Percentiles rank a stretch among this genome's conserved stretches.
Conservation (phyloP, 305 asterid species). For the Solanum hybrid region DNA sequence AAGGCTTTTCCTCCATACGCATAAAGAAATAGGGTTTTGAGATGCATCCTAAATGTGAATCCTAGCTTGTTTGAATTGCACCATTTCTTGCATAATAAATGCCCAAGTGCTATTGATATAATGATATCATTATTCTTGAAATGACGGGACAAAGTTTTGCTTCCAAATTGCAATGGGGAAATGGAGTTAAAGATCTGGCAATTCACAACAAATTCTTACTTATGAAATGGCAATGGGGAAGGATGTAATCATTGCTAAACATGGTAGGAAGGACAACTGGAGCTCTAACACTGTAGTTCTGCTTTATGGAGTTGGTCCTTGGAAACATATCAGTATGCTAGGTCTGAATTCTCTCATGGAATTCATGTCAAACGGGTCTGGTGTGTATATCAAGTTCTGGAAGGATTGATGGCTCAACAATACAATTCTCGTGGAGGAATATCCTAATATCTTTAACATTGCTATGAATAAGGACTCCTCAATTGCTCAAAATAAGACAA, state of each 20-base stretch:
- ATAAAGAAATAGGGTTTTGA: neutral
- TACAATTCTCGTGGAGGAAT: neutral
- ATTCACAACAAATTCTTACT: too few relatives aligned
- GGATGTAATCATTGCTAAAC: neutral
- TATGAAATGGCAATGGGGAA: neutral
- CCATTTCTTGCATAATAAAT: neutral
- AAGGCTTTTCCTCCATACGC: neutral
- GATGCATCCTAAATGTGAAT: neutral
- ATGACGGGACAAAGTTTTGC: neutral
- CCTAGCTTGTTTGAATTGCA: neutral
- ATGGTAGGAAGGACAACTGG: neutral
- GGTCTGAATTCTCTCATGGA: neutral
- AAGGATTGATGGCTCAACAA: neutral
- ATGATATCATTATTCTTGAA: neutral
- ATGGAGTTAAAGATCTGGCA: too few relatives aligned
- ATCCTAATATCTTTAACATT: neutral
- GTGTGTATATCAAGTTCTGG: neutral
- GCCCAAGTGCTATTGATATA: neutral
- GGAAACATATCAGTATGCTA: neutral
- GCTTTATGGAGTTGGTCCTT: neutral
- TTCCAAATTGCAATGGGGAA: neutral
- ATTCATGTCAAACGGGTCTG: neutral
- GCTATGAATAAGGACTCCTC: neutral
- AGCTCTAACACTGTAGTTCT: neutral
- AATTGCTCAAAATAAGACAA: neutral